A percentile compares a stretch with the other conserved stretches of the same genome.
Evolutionary conservation across 2,329 filamentous ascomycete genomes (phyloP).

Genomic region (Alternaria postmessia): DNA sequence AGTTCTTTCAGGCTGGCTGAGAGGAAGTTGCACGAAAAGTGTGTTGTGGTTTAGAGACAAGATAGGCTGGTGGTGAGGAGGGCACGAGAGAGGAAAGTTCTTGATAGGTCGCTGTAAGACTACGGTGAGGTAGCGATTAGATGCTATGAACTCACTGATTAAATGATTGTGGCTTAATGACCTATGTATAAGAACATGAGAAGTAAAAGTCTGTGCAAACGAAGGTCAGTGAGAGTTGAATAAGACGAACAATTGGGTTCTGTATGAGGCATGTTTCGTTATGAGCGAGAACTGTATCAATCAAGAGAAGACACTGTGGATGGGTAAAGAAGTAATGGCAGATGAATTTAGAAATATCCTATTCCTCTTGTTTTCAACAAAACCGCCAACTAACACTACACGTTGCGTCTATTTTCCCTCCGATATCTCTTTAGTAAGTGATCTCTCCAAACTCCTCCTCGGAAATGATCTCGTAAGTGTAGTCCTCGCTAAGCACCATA

Average conservation of each 20-base stretch:
- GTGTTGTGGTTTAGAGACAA: neutral
- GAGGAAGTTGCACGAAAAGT: neutral
- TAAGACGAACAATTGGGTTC: neutral
- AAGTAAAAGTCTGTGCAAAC: neutral
- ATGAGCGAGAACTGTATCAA: neutral
- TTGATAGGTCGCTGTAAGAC: too few species aligned
- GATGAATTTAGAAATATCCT: neutral
- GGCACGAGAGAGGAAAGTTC: neutral
- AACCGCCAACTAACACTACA: neutral
- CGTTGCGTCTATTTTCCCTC: neutral
- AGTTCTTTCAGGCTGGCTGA: conserved; percentile 1
- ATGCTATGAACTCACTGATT: neutral
- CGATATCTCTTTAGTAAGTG: neutral
- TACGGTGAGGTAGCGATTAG: neutral
- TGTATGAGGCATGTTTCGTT: neutral
- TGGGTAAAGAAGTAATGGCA: neutral
- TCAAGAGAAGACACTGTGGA: neutral
- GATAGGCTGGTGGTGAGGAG: neutral
- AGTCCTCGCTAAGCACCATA: conserved; percentile 25
- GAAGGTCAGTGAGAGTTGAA: neutral
- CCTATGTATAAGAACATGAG: too few species aligned
- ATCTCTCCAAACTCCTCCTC: conserved; percentile 14
- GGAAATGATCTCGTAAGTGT: conserved; percentile 26
- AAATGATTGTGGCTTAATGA: too few species aligned
- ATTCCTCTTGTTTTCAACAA: neutral